Conservation (phyloP, 805 yeast genomes). For the Torulaspora franciscae region DNA sequence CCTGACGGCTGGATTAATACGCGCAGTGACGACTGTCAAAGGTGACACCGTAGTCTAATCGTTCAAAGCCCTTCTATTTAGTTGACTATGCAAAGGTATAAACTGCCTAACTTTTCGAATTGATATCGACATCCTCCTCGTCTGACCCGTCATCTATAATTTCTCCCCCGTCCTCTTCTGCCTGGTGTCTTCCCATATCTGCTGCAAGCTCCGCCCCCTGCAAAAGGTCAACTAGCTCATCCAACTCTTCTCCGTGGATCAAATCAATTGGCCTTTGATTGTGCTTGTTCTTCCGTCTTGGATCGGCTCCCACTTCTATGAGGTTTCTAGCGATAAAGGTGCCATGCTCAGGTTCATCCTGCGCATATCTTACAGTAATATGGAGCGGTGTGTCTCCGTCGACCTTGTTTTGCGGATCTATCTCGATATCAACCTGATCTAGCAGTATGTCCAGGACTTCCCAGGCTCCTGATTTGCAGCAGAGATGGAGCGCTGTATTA, state of each 20-base stretch:
- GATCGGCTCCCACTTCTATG: slow-evolving; percentile 88
- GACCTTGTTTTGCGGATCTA: slow-evolving; percentile 67
- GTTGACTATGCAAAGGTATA: slow-evolving; percentile 1
- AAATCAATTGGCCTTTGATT: slow-evolving; percentile 76
- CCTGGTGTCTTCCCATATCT: slow-evolving; percentile 34
- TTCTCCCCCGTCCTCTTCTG: slow-evolving; percentile 37
- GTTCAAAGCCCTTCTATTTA: not conserved
- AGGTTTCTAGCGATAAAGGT: slow-evolving; percentile 70
- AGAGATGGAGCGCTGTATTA: slow-evolving; percentile 75
- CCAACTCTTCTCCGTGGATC: slow-evolving; percentile 49
- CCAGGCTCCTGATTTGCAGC: slow-evolving; percentile 76
- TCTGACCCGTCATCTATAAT: slow-evolving; percentile 35
- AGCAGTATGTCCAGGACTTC: slow-evolving; percentile 77
- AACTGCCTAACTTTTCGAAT: slow-evolving; percentile 19
- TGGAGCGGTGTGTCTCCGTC: slow-evolving; percentile 90
- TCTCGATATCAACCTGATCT: slow-evolving; percentile 77
- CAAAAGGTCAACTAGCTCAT: slow-evolving; percentile 54
- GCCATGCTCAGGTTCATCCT: slow-evolving; percentile 82
- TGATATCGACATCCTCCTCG: slow-evolving; percentile 23
- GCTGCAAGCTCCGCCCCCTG: slow-evolving; percentile 82
- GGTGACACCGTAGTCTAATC: not conserved
- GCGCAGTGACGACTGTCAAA: slow-evolving; percentile 37
- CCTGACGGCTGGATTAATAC: slow-evolving; percentile 48
- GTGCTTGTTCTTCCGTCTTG: slow-evolving; percentile 51
- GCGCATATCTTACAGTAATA: slow-evolving; percentile 70